These are phyloP conservation scores for Psilocybe azurescens DNA, from an alignment of 768 basidiomycete genomes.

Conservation along the genomic window DNA sequence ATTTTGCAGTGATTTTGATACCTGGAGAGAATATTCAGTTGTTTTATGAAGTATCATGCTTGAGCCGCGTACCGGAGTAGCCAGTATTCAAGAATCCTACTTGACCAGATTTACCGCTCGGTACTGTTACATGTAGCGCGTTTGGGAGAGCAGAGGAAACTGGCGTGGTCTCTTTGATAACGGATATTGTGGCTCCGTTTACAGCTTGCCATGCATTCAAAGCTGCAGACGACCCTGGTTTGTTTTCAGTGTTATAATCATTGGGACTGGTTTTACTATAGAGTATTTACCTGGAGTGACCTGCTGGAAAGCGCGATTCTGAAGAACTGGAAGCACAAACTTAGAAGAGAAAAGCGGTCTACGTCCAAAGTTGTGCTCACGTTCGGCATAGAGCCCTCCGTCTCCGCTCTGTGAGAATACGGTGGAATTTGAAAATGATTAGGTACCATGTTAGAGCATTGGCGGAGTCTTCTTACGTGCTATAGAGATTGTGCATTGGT, in stretches of 20 bases:
- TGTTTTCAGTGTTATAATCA: too few relatives aligned
- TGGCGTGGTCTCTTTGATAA: constrained; percentile 54
- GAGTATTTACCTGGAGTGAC: constrained; percentile 51
- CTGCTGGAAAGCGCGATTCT: constrained; percentile 73
- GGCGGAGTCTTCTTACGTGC: background rate
- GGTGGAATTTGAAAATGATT: too few relatives aligned
- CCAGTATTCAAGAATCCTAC: constrained; percentile 65
- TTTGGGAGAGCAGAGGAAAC: constrained; percentile 68
- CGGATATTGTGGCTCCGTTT: constrained; percentile 48
- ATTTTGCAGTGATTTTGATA: constrained; percentile 55
- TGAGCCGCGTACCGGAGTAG: constrained; percentile 48
- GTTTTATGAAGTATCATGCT: too few relatives aligned
- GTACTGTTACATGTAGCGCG: constrained; percentile 57
- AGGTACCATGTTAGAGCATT: too few relatives aligned
- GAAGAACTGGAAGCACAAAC: constrained; percentile 49
- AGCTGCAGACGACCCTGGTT: constrained; percentile 49
- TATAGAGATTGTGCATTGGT: constrained; percentile 1
- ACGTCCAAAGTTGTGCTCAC: constrained; percentile 32
- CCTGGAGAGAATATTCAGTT: constrained; percentile 30
- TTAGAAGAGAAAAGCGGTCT: too few relatives aligned
- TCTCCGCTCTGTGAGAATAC: constrained; percentile 58
- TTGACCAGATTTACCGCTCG: constrained; percentile 40
- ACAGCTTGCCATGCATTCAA: constrained; percentile 56
- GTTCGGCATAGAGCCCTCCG: constrained; percentile 68
- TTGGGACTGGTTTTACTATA: too few relatives aligned